Base-by-base conservation (phyloP, 768 basidiomycete genomes). In the Zangia roseola region DNA sequence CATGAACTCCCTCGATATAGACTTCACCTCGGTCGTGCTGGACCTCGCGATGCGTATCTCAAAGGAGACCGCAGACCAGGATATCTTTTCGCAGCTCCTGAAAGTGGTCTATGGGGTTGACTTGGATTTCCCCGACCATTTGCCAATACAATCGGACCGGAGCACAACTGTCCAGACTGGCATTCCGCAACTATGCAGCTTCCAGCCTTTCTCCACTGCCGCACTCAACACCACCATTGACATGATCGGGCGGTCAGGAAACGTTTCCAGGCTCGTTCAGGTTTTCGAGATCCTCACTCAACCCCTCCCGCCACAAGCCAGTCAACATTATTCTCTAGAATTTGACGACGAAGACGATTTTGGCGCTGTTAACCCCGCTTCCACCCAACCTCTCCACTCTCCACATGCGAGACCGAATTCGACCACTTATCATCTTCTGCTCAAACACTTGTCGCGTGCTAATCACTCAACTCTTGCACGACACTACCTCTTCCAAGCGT, bases 261-360 rank as follows among this genome's bases (percentile, higher is more conserved):
- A 83, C 45, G 65, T 87, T 33, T 81, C 86, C 5, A 82, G 79
- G 56, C 76, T 92, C 61, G 77, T 91, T 6, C 80, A 82, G 58
- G 76, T 84, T 2, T 92, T 91, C 59, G 90, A 91, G 56, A 82
- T 87, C 24, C 79, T 91, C 49, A 88, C 89, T 0, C 76, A 82
- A 40, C 86, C 87, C 14, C 73, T 90, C 24, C 82, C 85, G 10
- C 66, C 70, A 50, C 73, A 76, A 36, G 72, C 66, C 40, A 69
- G 75, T 60, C 49, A 55, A 34, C 71, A 74, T 55, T 69, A 74
- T 46, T 73, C 78, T 52, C 69, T 76, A 6, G 75, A 80, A 12
- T 86, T 83, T 62, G 84, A 86, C 38, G 84, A 86, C 19, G 82
- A 90, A 42, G 49, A 86, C 31, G 82, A 82, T 57, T 81, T 77